Base-by-base conservation (phyloP, 306 rosid genomes). In the Prunus mongolica region DNA sequence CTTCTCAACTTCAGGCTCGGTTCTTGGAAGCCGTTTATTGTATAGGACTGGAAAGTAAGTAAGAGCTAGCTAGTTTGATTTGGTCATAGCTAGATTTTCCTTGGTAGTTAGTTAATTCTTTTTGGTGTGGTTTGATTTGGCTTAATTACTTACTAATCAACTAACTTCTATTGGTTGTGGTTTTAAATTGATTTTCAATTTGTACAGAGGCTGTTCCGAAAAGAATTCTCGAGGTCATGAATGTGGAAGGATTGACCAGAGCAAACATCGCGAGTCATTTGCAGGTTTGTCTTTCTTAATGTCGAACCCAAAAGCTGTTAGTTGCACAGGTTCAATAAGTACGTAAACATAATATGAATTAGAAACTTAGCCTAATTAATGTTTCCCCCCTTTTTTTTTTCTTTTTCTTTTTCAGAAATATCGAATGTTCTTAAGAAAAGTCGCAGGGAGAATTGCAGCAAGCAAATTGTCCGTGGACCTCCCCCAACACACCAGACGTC, bases 201-300 rank as follows among this genome's bases (percentile, higher is more conserved):
- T 19, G 57, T 34, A 6, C 47, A 74, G 78, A 55, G 22, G 57
- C 78, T 28, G 78, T 74, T 62, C 78, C 78, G 2, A 74, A 62
- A 46, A 74, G 58, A 47, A 74, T 74, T 18, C 78, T 74, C 1
- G 70, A 74, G 60, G 70, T 64, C 50, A 74, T 74, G 78, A 74
- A 74, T 22, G 61, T 74, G 15, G 49, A 28, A 62, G 78, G 62
- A 14, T 52, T 74, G 34, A 62, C 78, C 6, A 61, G 78, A 62
- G 78, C 62, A 62, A 74, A 74, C 5, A 60, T 74, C 1, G 78
- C 78, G 20, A 74, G 78, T 30, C 78, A 74, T 74, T 62, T 74
- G 78, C 78, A 74, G 78, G 78, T 74, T 62, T 61, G 60, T 46
- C n/a, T 66, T 34, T 38, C 44, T 18, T 22, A 5, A 38, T 38